Conservation (phyloP, 352 stramenopile species). For the Phytophthora tentaculata region DNA sequence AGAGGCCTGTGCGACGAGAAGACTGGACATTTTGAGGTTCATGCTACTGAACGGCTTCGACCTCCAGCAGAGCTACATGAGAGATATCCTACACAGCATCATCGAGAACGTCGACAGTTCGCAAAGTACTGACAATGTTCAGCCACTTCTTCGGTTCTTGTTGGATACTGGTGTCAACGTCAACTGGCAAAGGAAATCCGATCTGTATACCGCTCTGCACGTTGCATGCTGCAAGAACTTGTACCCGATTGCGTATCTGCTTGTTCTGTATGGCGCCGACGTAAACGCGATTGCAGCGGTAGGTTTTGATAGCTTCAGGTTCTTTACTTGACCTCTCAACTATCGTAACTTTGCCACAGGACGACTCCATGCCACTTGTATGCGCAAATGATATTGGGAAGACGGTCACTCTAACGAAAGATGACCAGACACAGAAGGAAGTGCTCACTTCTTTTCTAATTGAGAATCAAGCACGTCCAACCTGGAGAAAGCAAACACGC, state of each 20-base stretch:
- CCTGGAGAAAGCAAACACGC: conserved; percentile 46
- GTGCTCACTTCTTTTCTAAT: conserved; percentile 49
- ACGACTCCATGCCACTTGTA: conserved; percentile 71
- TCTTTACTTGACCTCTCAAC: neutral
- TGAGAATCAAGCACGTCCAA: conserved; percentile 52
- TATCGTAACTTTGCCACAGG: conserved; percentile 32
- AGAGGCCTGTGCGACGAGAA: conserved; percentile 46
- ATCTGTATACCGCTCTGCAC: conserved; percentile 71
- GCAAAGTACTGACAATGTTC: conserved; percentile 43
- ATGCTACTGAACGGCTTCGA: conserved; percentile 76
- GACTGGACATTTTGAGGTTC: conserved; percentile 67
- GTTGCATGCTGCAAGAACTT: conserved; percentile 69
- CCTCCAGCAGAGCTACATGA: conserved; percentile 57
- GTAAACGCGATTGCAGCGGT: conserved; percentile 77
- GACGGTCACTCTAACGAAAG: conserved; percentile 3
- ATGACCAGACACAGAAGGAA: conserved; percentile 32
- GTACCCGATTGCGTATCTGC: conserved; percentile 62
- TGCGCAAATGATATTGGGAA: conserved; percentile 46
- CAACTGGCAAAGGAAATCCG: conserved; percentile 74
- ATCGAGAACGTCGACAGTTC: conserved; percentile 44
- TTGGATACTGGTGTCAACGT: conserved; percentile 68
- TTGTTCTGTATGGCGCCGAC: conserved; percentile 75
- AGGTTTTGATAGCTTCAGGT: neutral
- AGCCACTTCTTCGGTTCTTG: conserved; percentile 67
- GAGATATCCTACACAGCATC: conserved; percentile 58